Conservation (phyloP, 257 asterid genomes). For the Lycium barbarum region DNA sequence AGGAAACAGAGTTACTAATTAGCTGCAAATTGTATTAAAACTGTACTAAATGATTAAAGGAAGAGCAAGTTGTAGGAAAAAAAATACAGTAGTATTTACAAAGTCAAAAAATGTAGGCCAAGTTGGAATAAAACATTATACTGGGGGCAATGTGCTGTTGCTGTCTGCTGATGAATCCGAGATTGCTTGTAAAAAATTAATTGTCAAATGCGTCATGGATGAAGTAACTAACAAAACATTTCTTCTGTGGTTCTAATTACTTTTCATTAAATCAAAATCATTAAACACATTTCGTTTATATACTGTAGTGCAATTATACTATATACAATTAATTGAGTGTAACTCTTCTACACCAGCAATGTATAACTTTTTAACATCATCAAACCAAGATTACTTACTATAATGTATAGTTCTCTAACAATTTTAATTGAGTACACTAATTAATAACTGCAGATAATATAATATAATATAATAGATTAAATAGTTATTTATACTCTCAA, state of each 20-base stretch:
- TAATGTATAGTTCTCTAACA: too few relatives aligned
- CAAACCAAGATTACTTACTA: not conserved
- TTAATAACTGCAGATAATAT: too few relatives aligned
- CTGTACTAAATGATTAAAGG: not conserved
- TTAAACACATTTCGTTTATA: too few relatives aligned
- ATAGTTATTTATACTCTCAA: too few relatives aligned
- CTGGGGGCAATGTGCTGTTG: not conserved
- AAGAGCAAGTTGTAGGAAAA: not conserved
- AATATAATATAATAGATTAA: too few relatives aligned
- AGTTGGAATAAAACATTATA: not conserved
- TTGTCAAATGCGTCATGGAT: not conserved
- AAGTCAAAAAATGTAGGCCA: constrained; percentile 3
- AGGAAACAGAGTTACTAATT: not conserved
- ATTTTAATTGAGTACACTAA: too few relatives aligned
- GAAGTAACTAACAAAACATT: not conserved
- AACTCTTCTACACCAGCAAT: not conserved
- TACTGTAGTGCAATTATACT: too few relatives aligned
- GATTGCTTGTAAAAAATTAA: not conserved
- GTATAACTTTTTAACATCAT: too few relatives aligned
- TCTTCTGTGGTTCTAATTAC: not conserved
- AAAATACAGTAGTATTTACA: not conserved
- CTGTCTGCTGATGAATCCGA: not conserved
- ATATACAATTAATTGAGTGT: not conserved
- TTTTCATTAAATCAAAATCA: too few relatives aligned
- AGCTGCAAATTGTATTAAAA: constrained; percentile 1